Conservation (phyloP, 2,329 filamentous ascomycete species). For the Arthrobotrys musiformis region DNA sequence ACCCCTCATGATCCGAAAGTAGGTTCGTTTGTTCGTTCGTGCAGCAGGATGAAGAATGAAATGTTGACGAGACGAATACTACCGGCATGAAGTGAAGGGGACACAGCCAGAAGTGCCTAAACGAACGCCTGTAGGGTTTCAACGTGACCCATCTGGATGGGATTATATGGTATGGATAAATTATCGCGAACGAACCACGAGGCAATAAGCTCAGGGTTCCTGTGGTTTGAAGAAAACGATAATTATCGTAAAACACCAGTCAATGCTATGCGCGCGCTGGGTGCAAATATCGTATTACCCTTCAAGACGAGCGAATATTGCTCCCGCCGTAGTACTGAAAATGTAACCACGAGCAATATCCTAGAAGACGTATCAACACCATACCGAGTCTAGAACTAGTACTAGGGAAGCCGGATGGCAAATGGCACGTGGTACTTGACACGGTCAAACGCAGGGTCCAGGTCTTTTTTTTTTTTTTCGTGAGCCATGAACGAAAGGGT, state of each 20-base stretch:
- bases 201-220: background rate
- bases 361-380: background rate
- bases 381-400: conserved; percentile 33
- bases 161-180: background rate
- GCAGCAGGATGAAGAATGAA: too few species aligned
- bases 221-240: background rate
- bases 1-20: conserved; percentile 34
- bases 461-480: background rate
- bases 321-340: background rate
- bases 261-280: background rate
- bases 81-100: conserved; percentile 23
- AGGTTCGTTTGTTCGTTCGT: background rate
- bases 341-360: background rate
- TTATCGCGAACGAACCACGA: conserved; percentile 11
- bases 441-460: conserved; percentile 36
- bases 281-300: background rate
- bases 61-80: conserved; percentile 19
- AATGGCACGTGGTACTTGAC: conserved; percentile 26
- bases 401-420: conserved; percentile 13
- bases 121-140: conserved; percentile 17
- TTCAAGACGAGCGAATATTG: conserved; percentile 4
- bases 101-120: conserved; percentile 8
- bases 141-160: conserved; percentile 16
- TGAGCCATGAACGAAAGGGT: background rate
- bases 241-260: background rate